Conservation (phyloP, 1,139 yeast genomes). For the Saccharomyces hybrid region DNA sequence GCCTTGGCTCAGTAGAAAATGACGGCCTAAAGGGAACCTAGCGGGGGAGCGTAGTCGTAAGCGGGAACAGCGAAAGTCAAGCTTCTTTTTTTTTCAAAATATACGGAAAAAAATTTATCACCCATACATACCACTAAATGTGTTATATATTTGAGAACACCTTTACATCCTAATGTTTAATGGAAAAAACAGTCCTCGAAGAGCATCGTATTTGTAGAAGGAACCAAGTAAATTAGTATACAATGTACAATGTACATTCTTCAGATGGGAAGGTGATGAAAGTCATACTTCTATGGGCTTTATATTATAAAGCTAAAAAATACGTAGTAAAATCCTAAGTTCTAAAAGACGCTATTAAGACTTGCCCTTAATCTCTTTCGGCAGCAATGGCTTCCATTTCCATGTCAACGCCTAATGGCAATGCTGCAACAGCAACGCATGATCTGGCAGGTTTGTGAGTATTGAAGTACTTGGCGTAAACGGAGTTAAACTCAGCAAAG, state of each 20-base stretch:
- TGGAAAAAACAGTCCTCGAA: background rate
- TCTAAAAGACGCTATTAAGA: background rate
- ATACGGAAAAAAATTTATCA: background rate
- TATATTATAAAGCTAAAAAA: background rate
- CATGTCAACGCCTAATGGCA: conserved; percentile 75
- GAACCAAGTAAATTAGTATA: background rate
- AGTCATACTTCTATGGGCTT: background rate
- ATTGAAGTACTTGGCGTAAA: conserved; percentile 71
- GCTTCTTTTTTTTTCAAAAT: background rate
- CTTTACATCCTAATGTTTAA: background rate
- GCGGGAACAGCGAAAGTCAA: background rate
- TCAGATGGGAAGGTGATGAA: background rate
- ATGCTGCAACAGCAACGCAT: conserved; percentile 81
- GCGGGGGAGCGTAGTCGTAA: background rate
- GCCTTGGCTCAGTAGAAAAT: background rate
- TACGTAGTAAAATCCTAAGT: background rate
- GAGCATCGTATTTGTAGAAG: background rate
- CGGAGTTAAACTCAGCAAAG: conserved; percentile 74
- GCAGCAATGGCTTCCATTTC: conserved; percentile 75
- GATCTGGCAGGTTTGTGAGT: conserved; percentile 92
- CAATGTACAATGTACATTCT: background rate
- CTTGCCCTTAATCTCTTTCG: conserved; percentile 32
- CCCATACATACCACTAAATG: background rate
- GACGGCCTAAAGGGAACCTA: background rate
- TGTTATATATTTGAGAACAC: background rate